These are phyloP conservation scores for Gossypioides kirkii DNA, from an alignment of 345 rosid species.

Conservation along the genomic window DNA sequence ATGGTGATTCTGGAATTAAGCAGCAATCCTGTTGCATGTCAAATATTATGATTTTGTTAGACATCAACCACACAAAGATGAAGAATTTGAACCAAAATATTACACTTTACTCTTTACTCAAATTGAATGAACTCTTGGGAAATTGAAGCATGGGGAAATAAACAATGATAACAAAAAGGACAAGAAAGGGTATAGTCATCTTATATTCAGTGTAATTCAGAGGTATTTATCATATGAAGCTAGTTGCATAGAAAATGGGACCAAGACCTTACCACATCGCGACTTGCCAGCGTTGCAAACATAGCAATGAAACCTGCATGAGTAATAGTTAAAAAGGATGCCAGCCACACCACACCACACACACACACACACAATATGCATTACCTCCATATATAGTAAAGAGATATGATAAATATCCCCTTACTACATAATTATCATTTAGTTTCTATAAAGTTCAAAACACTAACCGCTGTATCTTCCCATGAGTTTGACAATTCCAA, in stretches of 20 bases:
- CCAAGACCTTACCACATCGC: slow-evolving; percentile 74
- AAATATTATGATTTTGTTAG: slow-evolving; percentile 13
- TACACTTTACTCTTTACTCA: not conserved
- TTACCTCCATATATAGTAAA: not conserved
- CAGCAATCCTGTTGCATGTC: slow-evolving; percentile 78
- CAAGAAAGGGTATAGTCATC: not conserved
- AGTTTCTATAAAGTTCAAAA: slow-evolving; percentile 8
- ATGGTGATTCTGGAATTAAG: slow-evolving; percentile 96
- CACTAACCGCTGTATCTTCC: slow-evolving; percentile 92
- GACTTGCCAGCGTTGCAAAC: slow-evolving; percentile 89
- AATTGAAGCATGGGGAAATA: not conserved
- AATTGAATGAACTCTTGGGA: not conserved
- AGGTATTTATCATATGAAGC: not conserved
- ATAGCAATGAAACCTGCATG: slow-evolving; percentile 85
- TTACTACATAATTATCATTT: not conserved
- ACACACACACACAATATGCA: not conserved
- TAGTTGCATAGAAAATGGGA: not conserved
- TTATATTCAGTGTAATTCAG: not conserved
- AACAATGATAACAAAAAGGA: not conserved
- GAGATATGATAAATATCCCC: not conserved
- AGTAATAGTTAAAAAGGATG: slow-evolving; percentile 15
- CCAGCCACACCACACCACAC: not conserved
- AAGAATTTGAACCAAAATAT: not conserved
- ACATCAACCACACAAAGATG: not conserved
- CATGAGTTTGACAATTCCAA: slow-evolving; percentile 92